A percentile compares a stretch with the other conserved stretches of the same genome.
Evolutionary conservation across 768 basidiomycete genomes (phyloP).

Genomic region (Naganishia onofrii): DNA sequence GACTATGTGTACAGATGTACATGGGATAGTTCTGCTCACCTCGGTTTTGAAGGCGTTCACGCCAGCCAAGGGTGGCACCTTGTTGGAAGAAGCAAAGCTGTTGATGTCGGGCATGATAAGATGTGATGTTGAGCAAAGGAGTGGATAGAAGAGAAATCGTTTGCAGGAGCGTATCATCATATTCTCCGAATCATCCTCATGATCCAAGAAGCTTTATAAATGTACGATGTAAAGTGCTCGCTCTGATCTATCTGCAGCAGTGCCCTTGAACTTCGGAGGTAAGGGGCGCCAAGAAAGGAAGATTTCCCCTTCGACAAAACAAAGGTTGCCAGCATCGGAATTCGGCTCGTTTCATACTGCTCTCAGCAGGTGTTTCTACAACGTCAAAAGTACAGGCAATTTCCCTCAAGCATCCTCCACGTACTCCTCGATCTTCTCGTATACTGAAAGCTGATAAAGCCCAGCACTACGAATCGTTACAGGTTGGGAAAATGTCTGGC

Average conservation of each 20-base stretch:
- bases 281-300: background rate
- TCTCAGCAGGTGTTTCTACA: background rate
- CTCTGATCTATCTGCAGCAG: background rate
- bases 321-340: background rate
- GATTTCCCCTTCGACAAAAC: background rate
- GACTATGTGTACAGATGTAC: too few species aligned
- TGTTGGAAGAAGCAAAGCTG: background rate
- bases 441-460: background rate
- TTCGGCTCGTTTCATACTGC: background rate
- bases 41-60: background rate
- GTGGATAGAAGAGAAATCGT: background rate
- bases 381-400: background rate
- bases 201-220: background rate
- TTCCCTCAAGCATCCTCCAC: background rate
- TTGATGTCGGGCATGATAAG: background rate
- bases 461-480: conserved; percentile 30
- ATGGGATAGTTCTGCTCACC: background rate
- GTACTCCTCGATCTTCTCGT: background rate
- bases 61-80: background rate
- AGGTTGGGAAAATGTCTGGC: conserved; percentile 56
- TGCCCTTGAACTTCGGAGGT: background rate
- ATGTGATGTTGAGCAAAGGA: background rate
- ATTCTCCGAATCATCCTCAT: too few species aligned
- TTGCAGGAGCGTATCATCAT: background rate
- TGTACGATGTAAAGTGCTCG: background rate